A percentile compares a stretch with the other conserved stretches of the same genome.
phyloP scores from a whole-genome alignment of 2,329 filamentous ascomycete genomes.

The Penicillium italicum region DNA sequence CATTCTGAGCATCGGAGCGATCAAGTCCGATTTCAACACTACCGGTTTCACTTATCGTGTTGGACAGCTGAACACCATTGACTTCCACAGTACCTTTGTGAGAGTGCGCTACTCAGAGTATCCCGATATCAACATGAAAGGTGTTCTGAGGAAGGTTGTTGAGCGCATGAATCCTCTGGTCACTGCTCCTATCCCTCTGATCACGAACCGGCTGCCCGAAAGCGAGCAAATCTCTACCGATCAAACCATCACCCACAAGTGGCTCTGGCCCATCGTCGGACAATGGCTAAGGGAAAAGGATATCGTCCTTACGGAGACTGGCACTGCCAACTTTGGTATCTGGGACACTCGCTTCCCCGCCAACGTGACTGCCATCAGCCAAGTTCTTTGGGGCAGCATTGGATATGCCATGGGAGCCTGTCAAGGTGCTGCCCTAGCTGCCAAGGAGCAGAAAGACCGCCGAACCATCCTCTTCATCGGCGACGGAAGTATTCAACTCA shows the following conservation, averaged over 20 bases:
- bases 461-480: conserved; percentile 83
- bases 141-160: conserved; percentile 69
- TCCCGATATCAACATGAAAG: conserved; percentile 73
- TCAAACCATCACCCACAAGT: conserved; percentile 49
- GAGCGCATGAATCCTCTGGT: conserved; percentile 56
- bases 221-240: conserved; percentile 31
- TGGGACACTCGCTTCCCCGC: conserved; percentile 78
- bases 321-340: conserved; percentile 83
- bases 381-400: conserved; percentile 69
- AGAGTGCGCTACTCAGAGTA: conserved; percentile 76
- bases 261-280: conserved; percentile 72
- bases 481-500: conserved; percentile 82
- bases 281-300: conserved; percentile 69
- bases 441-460: conserved; percentile 60
- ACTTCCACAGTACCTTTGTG: conserved; percentile 74
- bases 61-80: conserved; percentile 74
- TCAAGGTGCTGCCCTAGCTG: conserved; percentile 69
- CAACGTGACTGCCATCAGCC: conserved; percentile 74
- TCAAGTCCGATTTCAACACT: conserved; percentile 48
- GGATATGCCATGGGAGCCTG: conserved; percentile 62
- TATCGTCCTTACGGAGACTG: conserved; percentile 80
- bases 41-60: conserved; percentile 80
- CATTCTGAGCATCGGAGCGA: conserved; percentile 43
- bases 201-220: conserved; percentile 52
- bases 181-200: conserved; percentile 50